phyloP scores from a whole-genome alignment of 179 eudicot genomes.

The Beta lomatogona region DNA sequence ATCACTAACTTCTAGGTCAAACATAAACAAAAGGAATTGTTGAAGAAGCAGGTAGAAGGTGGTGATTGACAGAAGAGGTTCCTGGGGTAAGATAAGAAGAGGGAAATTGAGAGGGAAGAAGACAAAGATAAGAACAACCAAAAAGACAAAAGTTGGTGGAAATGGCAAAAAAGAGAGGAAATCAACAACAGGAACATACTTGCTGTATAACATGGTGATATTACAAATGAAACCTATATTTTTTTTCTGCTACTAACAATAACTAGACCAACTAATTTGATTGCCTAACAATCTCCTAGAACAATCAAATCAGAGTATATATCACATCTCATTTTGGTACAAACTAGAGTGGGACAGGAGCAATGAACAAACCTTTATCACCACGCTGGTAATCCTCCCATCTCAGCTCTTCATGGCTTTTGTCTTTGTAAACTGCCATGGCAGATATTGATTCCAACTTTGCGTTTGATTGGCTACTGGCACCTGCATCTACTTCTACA shows the following conservation, averaged over 20 bases:
- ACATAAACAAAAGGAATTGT: background rate
- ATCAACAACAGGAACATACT: too few species aligned
- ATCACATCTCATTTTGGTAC: background rate
- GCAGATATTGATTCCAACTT: slow-evolving; percentile 94
- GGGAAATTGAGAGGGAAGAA: too few species aligned
- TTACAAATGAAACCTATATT: too few species aligned
- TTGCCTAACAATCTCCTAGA: too few species aligned
- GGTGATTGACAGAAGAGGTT: background rate
- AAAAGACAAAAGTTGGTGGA: too few species aligned
- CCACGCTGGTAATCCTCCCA: slow-evolving; percentile 99
- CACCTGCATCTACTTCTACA: slow-evolving; percentile 58
- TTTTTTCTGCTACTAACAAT: too few species aligned
- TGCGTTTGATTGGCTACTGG: slow-evolving; percentile 59
- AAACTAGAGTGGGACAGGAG: background rate
- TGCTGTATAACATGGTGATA: too few species aligned
- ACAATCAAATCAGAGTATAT: too few species aligned
- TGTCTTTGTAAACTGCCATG: slow-evolving; percentile 89
- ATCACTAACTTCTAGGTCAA: background rate
- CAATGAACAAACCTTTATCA: slow-evolving; percentile 68
- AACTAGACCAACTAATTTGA: too few species aligned
- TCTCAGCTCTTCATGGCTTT: slow-evolving; percentile 95
- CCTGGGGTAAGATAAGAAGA: background rate
- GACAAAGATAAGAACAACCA: too few species aligned
- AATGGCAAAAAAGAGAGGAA: too few species aligned
- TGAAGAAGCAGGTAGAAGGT: background rate